Evolutionary conservation across 257 asterid species (phyloP).

Genomic region (Fraxinus excelsior): DNA sequence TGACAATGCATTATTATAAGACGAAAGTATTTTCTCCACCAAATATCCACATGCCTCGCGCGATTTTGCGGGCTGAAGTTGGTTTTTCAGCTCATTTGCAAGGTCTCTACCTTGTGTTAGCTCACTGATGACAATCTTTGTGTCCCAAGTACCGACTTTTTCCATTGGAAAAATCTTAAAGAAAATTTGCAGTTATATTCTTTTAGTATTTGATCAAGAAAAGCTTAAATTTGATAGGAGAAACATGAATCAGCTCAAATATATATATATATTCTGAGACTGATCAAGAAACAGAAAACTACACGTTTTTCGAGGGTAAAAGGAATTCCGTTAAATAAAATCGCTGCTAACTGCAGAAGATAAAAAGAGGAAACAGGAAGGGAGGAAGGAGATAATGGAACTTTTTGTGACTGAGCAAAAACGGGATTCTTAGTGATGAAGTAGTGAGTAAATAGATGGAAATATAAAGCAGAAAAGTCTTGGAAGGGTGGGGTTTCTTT

Average conservation of each 20-base stretch:
- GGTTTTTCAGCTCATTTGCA: slow-evolving; percentile 32
- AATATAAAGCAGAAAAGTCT: not conserved
- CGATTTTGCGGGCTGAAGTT: slow-evolving; percentile 26
- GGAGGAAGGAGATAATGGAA: not conserved
- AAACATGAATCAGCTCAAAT: not conserved
- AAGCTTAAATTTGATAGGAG: not conserved
- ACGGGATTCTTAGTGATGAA: not conserved
- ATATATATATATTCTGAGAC: no score
- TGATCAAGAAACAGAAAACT: not conserved
- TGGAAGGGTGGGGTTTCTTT: not conserved
- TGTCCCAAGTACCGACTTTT: slow-evolving; percentile 17
- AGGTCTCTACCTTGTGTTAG: slow-evolving; percentile 36
- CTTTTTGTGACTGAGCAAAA: not conserved
- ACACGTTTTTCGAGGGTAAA: no score
- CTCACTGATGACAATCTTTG: slow-evolving; percentile 27
- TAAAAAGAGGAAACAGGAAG: not conserved
- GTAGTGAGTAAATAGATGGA: not conserved
- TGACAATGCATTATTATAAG: slow-evolving; percentile 43
- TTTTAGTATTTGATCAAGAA: not conserved
- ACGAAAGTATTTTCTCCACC: slow-evolving; percentile 34
- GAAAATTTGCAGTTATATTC: not conserved
- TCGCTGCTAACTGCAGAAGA: not conserved
- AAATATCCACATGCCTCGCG: slow-evolving; percentile 19
- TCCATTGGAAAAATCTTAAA: slow-evolving; percentile 25
- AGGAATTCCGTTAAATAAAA: no score